Evolutionary conservation across 768 basidiomycete genomes (phyloP), one percentile per base, ranked within the genome.

Genomic region (Xanthoconium purpureum): DNA sequence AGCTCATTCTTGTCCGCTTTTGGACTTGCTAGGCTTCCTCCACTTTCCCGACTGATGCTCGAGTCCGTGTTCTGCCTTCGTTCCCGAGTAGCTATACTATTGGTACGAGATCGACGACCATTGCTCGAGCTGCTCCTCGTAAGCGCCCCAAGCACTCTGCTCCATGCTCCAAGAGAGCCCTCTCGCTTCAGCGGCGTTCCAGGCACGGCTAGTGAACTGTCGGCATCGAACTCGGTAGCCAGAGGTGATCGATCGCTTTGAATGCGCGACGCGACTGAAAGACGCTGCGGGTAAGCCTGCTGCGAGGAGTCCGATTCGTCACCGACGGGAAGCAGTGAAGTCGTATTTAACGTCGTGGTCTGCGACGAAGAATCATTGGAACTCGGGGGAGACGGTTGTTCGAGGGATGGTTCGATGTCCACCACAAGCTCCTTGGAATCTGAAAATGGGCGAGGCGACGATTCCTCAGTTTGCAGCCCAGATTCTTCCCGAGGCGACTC

Each of bases 81-180:
- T 55, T 87, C 84, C 47, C 87, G 83, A 45, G 81, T 80, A 42
- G 78, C 78, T 54, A 90, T 80, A 65, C 88, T 90, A 63, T 91
- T 91, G 39, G 87, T 84, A 39, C 91, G 84, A 50, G 89, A 91
- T 47, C 90, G 84, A 62, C 89, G 82, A 9, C 90, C 89, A 50
- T 73, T 78, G 50, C 78, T 80, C 42, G 89, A 89, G 36, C 78
- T 81, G 29, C 84, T 82, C 58, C 88, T 77, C 36, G 80, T 79
- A 61, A 93, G 83, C 0, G 85, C 81, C 52, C 75, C 80, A 50
- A 92, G 47, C 43, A 66, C 75, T 67, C 83, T 88, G 58, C 88
- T 83, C 90, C 89, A 92, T 35, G 84, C 74, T 40, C 79, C 77
- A 15, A 80, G 79, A 20, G 76, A 73, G 14, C 74, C 74, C 47